Conservation (phyloP, 2,329 filamentous ascomycete species). For the Lecanoromycetidae sp. region DNA sequence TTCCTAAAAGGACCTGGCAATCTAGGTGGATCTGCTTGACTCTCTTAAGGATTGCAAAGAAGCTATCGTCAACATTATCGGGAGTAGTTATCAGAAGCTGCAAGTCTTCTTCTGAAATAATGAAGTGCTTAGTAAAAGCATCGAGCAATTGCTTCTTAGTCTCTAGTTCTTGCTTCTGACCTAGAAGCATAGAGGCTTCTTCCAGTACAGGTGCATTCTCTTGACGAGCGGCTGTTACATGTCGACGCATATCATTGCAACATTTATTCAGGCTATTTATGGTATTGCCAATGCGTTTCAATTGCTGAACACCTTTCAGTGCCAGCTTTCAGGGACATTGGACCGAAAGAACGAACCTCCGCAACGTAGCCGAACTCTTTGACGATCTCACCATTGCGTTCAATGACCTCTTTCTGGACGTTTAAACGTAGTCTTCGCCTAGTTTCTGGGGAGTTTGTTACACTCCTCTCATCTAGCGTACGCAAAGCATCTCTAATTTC, state of each 20-base stretch:
- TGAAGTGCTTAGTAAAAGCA: constrained; percentile 70
- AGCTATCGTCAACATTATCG: constrained; percentile 72
- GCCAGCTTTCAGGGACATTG: constrained; percentile 7
- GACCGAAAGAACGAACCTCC: constrained; percentile 48
- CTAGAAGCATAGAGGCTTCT: constrained; percentile 63
- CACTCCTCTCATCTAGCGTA: constrained; percentile 59
- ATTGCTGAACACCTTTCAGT: constrained; percentile 50
- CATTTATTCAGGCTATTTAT: constrained; percentile 67
- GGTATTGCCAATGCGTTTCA: constrained; percentile 68
- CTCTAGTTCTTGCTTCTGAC: constrained; percentile 61
- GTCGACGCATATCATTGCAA: constrained; percentile 67
- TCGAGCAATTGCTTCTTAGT: constrained; percentile 66
- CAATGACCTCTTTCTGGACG: constrained; percentile 82
- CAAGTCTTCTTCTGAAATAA: constrained; percentile 70
- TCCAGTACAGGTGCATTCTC: constrained; percentile 63
- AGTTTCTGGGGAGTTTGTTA: constrained; percentile 64
- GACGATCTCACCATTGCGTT: constrained; percentile 82
- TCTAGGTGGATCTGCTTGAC: constrained; percentile 82
- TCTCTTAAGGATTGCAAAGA: constrained; percentile 65
- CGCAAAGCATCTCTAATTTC: constrained; percentile 78
- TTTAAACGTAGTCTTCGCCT: constrained; percentile 69
- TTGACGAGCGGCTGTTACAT: constrained; percentile 61
- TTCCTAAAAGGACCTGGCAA: constrained; percentile 76
- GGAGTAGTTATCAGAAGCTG: constrained; percentile 62
- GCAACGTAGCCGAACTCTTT: constrained; percentile 80